A percentile compares a stretch with the other conserved stretches of the same genome.
These are phyloP conservation scores for Myxozyma mucilagina DNA, from an alignment of 805 yeast genomes.

Conservation along the genomic window DNA sequence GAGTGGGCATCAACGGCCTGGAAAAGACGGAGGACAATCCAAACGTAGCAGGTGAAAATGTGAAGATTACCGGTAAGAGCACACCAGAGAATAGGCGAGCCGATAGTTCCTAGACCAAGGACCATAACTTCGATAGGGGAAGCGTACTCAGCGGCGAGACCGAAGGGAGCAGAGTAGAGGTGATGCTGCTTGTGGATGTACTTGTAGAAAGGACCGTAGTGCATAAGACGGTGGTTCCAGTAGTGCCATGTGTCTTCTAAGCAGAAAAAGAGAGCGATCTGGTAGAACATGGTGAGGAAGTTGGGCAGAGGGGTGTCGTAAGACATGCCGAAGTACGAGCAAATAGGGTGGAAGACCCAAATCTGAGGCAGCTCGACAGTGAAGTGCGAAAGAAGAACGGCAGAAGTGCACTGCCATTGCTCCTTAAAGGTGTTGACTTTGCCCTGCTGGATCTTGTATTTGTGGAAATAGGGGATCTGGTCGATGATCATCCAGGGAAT, in stretches of 20 bases:
- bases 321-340: conserved; percentile 75
- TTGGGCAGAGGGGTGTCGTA: conserved; percentile 85
- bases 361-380: conserved; percentile 94
- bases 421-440: conserved; percentile 77
- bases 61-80: conserved; percentile 75
- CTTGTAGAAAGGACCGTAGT: conserved; percentile 84
- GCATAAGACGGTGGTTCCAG: conserved; percentile 90
- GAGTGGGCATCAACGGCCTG: conserved; percentile 98
- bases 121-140: conserved; percentile 92
- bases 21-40: conserved; percentile 85
- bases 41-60: conserved; percentile 79
- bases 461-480: conserved; percentile 77
- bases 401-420: conserved; percentile 89
- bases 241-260: conserved; percentile 96
- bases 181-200: conserved; percentile 97
- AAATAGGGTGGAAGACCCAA: conserved; percentile 94
- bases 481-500: conserved; percentile 92
- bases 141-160: conserved; percentile 95
- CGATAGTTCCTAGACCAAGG: conserved; percentile 93
- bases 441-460: conserved; percentile 85
- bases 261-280: conserved; percentile 75
- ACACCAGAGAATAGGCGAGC: conserved; percentile 86
- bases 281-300: conserved; percentile 56
- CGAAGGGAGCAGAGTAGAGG: conserved; percentile 97
- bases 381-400: conserved; percentile 82